phyloP scores from a whole-genome alignment of 495 filamentous ascomycete genomes.

The Podospora didyma region DNA sequence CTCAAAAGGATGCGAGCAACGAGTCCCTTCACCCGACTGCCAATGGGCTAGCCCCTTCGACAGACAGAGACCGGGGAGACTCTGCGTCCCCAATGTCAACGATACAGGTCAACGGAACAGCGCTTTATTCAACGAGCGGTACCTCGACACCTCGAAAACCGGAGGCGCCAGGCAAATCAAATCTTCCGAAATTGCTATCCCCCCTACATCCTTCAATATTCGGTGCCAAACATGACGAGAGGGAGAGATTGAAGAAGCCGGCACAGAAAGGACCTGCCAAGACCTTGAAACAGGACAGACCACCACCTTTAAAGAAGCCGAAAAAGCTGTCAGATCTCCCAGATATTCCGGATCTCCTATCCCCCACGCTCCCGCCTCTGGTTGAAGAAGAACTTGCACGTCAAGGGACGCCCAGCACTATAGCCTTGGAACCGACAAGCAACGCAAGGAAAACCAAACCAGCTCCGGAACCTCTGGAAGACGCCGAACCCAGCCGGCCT shows the following conservation, averaged over 20 bases:
- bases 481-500: constrained; percentile 24
- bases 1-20: constrained; percentile 22
- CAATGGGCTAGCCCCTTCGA: constrained; percentile 31
- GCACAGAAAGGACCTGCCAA: constrained; percentile 31
- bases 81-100: constrained; percentile 35
- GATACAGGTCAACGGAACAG: constrained; percentile 43
- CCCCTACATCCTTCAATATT: constrained; percentile 39
- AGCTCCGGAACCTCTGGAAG: constrained; percentile 21
- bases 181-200: constrained; percentile 37
- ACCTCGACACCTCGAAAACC: constrained; percentile 33
- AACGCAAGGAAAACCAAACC: constrained; percentile 35
- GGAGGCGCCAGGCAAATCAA: constrained; percentile 24
- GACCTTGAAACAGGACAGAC: constrained; percentile 12
- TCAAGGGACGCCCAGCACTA: constrained; percentile 30
- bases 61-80: constrained; percentile 27
- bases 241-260: constrained; percentile 20
- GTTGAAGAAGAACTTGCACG: constrained; percentile 41
- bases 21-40: constrained; percentile 21
- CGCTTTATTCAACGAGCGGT: constrained; percentile 26
- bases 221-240: constrained; percentile 24
- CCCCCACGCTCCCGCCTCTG: constrained; percentile 43
- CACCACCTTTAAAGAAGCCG: constrained; percentile 28
- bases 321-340: constrained; percentile 22
- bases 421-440: constrained; percentile 31
- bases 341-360: constrained; percentile 42